Conservation (phyloP, 257 asterid species). For the Solanum arcanum region DNA sequence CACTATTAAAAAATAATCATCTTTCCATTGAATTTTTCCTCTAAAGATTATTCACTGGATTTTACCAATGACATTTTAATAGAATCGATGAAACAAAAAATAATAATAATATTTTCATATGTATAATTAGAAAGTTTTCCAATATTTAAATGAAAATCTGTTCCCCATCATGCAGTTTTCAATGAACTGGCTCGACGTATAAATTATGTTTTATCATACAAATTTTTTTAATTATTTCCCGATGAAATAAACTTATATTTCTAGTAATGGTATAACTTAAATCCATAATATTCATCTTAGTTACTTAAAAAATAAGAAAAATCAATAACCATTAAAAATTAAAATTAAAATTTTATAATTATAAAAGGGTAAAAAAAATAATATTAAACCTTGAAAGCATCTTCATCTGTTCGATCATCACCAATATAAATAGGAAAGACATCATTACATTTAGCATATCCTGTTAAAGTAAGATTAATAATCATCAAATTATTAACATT, state of each 20-base stretch:
- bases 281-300: neutral
- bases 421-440: slow-evolving; percentile 84
- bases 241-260: too few relatives aligned
- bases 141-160: neutral
- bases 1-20: too few relatives aligned
- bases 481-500: neutral
- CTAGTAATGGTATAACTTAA: neutral
- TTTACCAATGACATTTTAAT: fast-evolving
- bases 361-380: neutral
- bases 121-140: too few relatives aligned
- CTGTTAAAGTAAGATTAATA: slow-evolving; percentile 6
- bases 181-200: too few relatives aligned
- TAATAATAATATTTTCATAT: too few relatives aligned
- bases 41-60: too few relatives aligned
- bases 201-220: too few relatives aligned
- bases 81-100: too few relatives aligned
- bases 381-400: slow-evolving; percentile 70
- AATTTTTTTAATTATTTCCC: too few relatives aligned
- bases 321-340: neutral
- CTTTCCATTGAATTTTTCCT: neutral
- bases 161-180: neutral
- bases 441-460: slow-evolving; percentile 39
- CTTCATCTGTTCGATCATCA: slow-evolving; percentile 85
- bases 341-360: neutral
- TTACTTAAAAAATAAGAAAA: neutral